Evolutionary conservation across 805 yeast species (phyloP), one percentile per base, ranked within the genome.

Genomic region (Yarrowia sp.): DNA sequence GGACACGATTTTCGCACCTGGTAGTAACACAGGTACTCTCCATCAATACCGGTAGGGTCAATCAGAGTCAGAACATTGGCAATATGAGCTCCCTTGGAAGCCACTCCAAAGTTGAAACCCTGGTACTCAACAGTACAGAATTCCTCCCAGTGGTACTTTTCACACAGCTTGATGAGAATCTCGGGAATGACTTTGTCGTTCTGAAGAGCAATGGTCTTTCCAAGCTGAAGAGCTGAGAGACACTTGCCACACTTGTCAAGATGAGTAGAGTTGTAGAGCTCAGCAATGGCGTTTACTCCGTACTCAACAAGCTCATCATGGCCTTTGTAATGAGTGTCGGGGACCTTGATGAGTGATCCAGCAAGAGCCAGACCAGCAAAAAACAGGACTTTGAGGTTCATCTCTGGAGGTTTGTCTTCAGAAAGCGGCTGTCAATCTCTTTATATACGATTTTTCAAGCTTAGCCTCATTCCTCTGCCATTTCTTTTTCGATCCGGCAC

Each of bases 1-100:
- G 58, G 58, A 38, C 58, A 51, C 6, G 58, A 51, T 18, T 51
- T 51, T 38, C 43, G 43, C 6, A 51, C 58, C 35, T 75, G 4
- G 76, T 71, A 74, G 73, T 92, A 87, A 8, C 61, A 41, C 74
- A 85, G 84, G 69, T 85, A 85, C 45, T 82, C 82, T 33, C 86
- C 88, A 69, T 85, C 89, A 31, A 77, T 69, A 8, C 84, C 79
- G 62, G 74, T 71, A 11, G 87, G 84, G 68, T 83, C 82, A 80
- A 85, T 82, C 61, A 81, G 69, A 17, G 79, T 76, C 43, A 84
- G 71, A 74, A 84, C 74, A 66, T 84, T 83, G 11, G 82, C 79
- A 65, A 84, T 81, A 68, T 84, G 51, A 22, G 50, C 43, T 1
- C 64, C 64, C 43, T 58, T 39, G 28, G 61, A 55, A 17, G 17